Conservation (phyloP, 177 flowering plant species). For the Telopea speciosissima region DNA sequence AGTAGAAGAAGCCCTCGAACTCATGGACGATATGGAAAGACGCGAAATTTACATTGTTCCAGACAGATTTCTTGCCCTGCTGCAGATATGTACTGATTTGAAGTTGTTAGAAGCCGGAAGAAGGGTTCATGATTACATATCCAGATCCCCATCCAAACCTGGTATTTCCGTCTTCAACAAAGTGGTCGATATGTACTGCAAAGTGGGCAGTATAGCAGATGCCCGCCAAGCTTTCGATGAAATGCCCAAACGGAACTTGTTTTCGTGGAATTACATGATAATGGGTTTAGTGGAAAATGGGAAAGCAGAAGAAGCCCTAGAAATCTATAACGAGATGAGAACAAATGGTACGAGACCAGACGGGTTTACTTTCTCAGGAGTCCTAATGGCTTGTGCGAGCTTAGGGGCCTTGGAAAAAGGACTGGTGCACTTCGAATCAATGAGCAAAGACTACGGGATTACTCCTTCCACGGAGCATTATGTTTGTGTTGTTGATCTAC, state of each 20-base stretch:
- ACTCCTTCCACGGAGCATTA: slow-evolving; percentile 17
- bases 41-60: neutral
- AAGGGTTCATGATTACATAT: slow-evolving; percentile 1
- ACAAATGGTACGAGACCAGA: slow-evolving; percentile 1
- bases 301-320: slow-evolving; percentile 3
- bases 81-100: neutral
- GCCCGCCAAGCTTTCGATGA: neutral
- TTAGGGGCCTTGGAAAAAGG: slow-evolving; percentile 5
- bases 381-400: slow-evolving; percentile 4
- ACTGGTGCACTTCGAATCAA: slow-evolving; percentile 10
- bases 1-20: slow-evolving; percentile 5
- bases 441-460: slow-evolving; percentile 9
- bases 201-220: neutral
- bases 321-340: neutral
- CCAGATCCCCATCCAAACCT: neutral
- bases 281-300: slow-evolving; percentile 10
- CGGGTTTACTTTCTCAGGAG: slow-evolving; percentile 6
- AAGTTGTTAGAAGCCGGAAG: neutral
- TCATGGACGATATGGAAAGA: neutral
- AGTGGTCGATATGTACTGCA: neutral
- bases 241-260: slow-evolving; percentile 1
- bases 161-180: neutral
- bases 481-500: slow-evolving; percentile 15
- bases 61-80: neutral
- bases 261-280: slow-evolving; percentile 7